Evolutionary conservation across 2,329 filamentous ascomycete genomes (phyloP), one percentile per base, ranked within the genome.

Genomic region (Diaporthe citrichinensis): DNA sequence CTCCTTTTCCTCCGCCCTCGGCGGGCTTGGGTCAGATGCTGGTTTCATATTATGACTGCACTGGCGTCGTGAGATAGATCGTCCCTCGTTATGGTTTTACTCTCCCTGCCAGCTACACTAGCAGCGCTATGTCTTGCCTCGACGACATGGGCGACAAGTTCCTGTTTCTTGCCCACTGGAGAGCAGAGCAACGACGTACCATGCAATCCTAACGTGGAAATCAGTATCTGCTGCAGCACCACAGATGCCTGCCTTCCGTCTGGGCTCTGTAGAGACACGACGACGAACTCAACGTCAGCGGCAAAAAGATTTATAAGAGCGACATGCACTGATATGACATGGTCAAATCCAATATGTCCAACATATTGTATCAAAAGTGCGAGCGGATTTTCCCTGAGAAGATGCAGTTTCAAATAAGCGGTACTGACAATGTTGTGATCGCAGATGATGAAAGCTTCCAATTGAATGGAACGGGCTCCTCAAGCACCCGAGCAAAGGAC

Each of bases 161-260:
- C 36, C 36, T 74, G 73, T 62, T 74, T 53, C 7, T 53, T 41
- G 34, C 73, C 73, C 4, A 58, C 36, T 23, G 73, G 73, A 12
- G 44, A 69, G 55, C 65, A 57, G 31, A 74, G 73, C 44, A 62
- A 25, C 53, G 73, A 74, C 41, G 55, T 71, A 31, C 73, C 73
- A 61, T 74, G 73, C 65, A 28, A 61, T 25, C 46, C 65, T 31
- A 51, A 25, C 53, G 34, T 55, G 34, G 53, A 34, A 44, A 8
- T 39, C 31, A 74, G 73, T 55, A 71, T 71, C 65, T 74, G 73
- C 65, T 74, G 73, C 25, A 71, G 55, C 36, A 74, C 39, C 25
- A 41, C 53, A 17, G 59, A 57, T 12, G 65, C 73, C 20, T 74
- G 73, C 53, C 73, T 74, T 28, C 46, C 73, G 46, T 74, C 73